phyloP scores from a whole-genome alignment of 192 early-diverging fungal genomes.

The Haplosporangium gracile region DNA sequence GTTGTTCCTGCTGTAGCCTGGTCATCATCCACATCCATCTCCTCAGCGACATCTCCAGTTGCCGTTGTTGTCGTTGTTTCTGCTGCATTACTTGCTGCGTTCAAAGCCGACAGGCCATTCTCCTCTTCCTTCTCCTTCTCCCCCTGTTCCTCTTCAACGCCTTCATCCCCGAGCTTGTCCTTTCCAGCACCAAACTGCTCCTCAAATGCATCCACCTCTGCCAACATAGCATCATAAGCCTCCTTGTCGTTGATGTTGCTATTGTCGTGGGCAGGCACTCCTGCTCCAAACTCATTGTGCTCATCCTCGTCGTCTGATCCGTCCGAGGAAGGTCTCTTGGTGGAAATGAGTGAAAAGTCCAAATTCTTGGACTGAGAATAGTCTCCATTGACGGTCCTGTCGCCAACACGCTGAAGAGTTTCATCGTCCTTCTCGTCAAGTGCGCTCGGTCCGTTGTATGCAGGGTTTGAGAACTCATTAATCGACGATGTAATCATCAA shows the following conservation, averaged over 20 bases:
- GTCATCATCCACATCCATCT: background rate
- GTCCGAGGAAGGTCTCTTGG: background rate
- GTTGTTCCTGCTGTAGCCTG: background rate
- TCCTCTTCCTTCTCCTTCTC: conserved; percentile 5
- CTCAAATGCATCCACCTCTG: background rate
- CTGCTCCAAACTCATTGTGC: background rate
- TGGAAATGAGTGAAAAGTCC: conserved; percentile 29
- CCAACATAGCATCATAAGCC: background rate
- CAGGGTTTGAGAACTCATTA: conserved; percentile 47
- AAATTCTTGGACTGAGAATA: conserved; percentile 16
- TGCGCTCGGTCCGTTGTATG: conserved; percentile 41
- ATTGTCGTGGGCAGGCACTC: background rate
- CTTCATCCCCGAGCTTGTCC: background rate
- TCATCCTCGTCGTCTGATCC: conserved; percentile 1
- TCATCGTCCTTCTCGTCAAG: conserved; percentile 25
- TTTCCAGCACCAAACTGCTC: background rate
- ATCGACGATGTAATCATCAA: conserved; percentile 55
- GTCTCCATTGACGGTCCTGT: conserved; percentile 22
- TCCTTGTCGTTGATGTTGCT: background rate
- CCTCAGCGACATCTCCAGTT: background rate
- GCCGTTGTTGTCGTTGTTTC: background rate
- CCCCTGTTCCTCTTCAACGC: background rate
- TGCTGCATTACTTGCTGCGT: background rate
- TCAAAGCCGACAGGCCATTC: background rate
- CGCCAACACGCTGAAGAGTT: background rate